These are phyloP conservation scores for Trifolium pratense DNA, from an alignment of 306 rosid species.

Conservation along the genomic window DNA sequence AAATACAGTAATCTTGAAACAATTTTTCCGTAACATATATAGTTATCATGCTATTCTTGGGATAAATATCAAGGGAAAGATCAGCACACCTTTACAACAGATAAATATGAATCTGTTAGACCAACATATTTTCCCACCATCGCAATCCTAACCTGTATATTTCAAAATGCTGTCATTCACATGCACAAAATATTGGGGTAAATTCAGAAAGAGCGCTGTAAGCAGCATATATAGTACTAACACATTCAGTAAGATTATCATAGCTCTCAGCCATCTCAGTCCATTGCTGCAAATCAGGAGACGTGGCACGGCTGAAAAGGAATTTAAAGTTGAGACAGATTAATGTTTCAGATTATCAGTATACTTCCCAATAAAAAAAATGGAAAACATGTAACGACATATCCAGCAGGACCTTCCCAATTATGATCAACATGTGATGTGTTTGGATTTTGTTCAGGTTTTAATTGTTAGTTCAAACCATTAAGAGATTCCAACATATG, in stretches of 20 bases:
- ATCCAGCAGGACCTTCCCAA: constrained; percentile 31
- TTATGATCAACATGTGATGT: constrained; percentile 27
- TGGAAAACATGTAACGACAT: constrained; percentile 11
- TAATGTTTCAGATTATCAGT: constrained; percentile 13
- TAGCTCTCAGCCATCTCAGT: constrained; percentile 89
- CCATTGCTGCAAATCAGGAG: constrained; percentile 90
- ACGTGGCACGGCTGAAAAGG: constrained; percentile 63
- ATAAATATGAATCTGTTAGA: constrained; percentile 92
- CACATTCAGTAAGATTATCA: constrained; percentile 82
- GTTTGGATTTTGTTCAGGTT: neutral
- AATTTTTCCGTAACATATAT: constrained; percentile 10
- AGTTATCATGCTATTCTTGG: constrained; percentile 2
- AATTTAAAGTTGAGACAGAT: constrained; percentile 34
- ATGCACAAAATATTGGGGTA: constrained; percentile 28
- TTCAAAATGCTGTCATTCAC: constrained; percentile 34
- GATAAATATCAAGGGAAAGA: constrained; percentile 38
- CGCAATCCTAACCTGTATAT: constrained; percentile 86
- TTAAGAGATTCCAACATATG: constrained; percentile 11
- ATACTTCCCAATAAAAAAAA: constrained; percentile 19
- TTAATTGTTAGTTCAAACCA: constrained; percentile 2
- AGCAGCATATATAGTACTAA: constrained; percentile 52
- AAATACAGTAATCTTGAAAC: constrained; percentile 9
- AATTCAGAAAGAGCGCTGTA: constrained; percentile 32
- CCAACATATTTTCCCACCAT: constrained; percentile 99
- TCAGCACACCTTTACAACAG: constrained; percentile 84